Conservation (phyloP, 1,139 yeast genomes). For the Scheffersomyces parashehatae region DNA sequence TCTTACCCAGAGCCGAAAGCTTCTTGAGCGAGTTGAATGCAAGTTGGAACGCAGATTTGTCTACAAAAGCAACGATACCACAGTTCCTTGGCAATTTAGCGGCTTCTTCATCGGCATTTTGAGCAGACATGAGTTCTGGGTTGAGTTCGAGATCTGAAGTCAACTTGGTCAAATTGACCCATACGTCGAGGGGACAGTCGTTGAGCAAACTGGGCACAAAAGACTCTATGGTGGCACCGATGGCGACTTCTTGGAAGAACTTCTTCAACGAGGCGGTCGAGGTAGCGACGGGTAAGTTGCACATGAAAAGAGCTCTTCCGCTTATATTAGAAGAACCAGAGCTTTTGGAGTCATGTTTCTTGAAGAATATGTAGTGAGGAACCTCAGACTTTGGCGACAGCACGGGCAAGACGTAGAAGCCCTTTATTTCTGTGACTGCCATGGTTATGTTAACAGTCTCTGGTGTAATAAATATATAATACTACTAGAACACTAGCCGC, state of each 20-base stretch:
- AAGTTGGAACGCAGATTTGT: slow-evolving; percentile 67
- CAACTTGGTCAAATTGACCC: slow-evolving; percentile 58
- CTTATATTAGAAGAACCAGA: slow-evolving; percentile 21
- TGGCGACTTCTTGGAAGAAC: slow-evolving; percentile 60
- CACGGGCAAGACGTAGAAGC: slow-evolving; percentile 55
- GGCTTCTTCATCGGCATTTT: slow-evolving; percentile 14
- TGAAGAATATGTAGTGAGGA: slow-evolving; percentile 56
- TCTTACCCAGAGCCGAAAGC: slow-evolving; percentile 27
- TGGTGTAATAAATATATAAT: neutral
- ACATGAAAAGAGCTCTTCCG: slow-evolving; percentile 61
- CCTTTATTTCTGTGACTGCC: slow-evolving; percentile 46
- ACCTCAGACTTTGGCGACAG: slow-evolving; percentile 32
- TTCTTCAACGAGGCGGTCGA: slow-evolving; percentile 52
- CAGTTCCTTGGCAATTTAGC: slow-evolving; percentile 67
- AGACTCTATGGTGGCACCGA: slow-evolving; percentile 59
- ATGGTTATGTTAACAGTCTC: slow-evolving; percentile 2
- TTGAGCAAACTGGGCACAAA: slow-evolving; percentile 39
- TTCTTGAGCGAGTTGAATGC: slow-evolving; percentile 64
- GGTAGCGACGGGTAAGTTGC: slow-evolving; percentile 72
- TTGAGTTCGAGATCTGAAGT: slow-evolving; percentile 58
- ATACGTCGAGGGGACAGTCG: slow-evolving; percentile 49
- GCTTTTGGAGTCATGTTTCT: slow-evolving; percentile 59
- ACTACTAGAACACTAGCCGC: too few species aligned
- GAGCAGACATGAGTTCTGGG: slow-evolving; percentile 9
- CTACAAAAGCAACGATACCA: slow-evolving; percentile 74